Base-by-base conservation (phyloP, 495 filamentous ascomycete species). In the Xylaria sp. region DNA sequence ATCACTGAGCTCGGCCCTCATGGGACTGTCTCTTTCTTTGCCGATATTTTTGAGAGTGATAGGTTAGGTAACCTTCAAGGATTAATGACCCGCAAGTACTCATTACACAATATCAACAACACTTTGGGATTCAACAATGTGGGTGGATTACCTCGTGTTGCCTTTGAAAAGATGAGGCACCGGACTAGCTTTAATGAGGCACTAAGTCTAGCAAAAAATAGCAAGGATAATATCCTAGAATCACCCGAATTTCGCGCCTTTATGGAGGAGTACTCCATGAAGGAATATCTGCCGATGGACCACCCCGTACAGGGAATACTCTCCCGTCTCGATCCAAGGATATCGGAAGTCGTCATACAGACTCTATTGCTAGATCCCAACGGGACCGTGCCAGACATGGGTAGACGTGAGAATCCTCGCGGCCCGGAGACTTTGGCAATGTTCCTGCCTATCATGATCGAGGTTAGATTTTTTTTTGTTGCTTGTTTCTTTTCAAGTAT, bases 1-100 rank as follows among this genome's bases (percentile, higher is more conserved):
- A 82, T 93, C 0, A 85, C 93, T 74, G 85, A 92, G 59, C 81
- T 93, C 5, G 91, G 90, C 2, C 33, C 72, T 0, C 50, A 83
- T 24, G 89, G 91, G 2, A 79, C 82, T 6, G 88, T 93, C 1
- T 76, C 88, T 5, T 88, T 92, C 73, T 80, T 93, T 29, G 78
- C 83, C 61, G 88, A 89, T 40, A 69, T 89, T 5, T 76, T 52
- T 21, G 59, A 48, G 1, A 31, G 26, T 17, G 53, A 71, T 29
- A 77, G 33, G 17, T 15, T n/a, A 26, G 62, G 50, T 6, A 63
- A 68, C 19, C 48, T 58, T 29, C 26, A 61, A 21, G 70, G 65
- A 31, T 24, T 78, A 41, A 19, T 55, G 29, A 52, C 77, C 48
- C 35, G 48, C 40, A 77, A 71, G 58, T 63, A 74, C 29, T 74